These are phyloP conservation scores for Nymphaea colorata DNA, from an alignment of 164 flowering plant species.

Conservation along the genomic window DNA sequence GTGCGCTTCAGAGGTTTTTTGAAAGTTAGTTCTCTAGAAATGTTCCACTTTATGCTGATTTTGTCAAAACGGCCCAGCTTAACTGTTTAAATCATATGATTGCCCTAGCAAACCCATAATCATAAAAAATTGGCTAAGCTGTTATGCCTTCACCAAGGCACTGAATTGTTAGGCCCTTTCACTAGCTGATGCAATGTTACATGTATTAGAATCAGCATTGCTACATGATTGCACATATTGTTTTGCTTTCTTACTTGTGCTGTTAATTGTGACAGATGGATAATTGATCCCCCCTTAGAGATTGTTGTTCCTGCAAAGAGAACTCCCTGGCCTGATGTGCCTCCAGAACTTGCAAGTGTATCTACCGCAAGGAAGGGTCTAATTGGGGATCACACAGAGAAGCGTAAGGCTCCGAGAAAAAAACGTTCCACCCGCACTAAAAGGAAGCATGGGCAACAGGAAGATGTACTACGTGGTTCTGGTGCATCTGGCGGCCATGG, in stretches of 20 bases:
- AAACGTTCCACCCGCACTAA: constrained; percentile 41
- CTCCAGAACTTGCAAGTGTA: constrained; percentile 61
- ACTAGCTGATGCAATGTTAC: too few relatives aligned
- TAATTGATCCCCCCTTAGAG: constrained; percentile 73
- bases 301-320: constrained; percentile 73
- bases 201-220: too few relatives aligned
- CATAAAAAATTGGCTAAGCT: neutral
- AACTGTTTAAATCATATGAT: neutral
- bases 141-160: neutral
- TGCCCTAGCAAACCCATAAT: neutral
- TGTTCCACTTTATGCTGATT: too few relatives aligned
- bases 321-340: constrained; percentile 92
- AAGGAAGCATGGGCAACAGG: constrained; percentile 41
- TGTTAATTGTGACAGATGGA: constrained; percentile 41
- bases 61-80: neutral
- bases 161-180: too few relatives aligned
- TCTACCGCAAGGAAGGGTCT: constrained; percentile 22
- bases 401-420: constrained; percentile 25
- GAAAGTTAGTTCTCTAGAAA: too few relatives aligned
- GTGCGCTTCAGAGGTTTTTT: too few relatives aligned
- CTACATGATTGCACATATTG: neutral
- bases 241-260: neutral
- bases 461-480: constrained; percentile 28
- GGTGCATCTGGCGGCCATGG: constrained; percentile 6
- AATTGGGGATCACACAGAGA: constrained; percentile 22